A percentile compares a stretch with the other conserved stretches of the same genome.
phyloP scores from a whole-genome alignment of 768 basidiomycete genomes.

The Paxillus rubicundulus region DNA sequence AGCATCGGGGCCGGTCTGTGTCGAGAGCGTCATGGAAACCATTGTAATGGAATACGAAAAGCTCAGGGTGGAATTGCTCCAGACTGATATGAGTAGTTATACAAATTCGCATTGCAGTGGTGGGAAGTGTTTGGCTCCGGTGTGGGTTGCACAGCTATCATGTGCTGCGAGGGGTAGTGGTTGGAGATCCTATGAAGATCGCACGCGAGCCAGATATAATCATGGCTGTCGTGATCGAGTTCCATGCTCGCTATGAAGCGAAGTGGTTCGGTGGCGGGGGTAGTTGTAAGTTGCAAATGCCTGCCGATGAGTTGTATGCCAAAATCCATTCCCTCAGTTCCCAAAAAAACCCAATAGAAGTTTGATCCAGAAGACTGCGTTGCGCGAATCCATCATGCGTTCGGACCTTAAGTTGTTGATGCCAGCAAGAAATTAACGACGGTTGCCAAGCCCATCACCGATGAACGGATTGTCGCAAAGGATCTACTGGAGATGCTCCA shows the following conservation, averaged over 20 bases:
- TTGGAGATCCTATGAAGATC: conserved; percentile 26
- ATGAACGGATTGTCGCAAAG: conserved; percentile 32
- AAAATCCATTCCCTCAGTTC: conserved; percentile 16
- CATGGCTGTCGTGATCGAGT: conserved; percentile 19
- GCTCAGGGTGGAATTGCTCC: conserved; percentile 18
- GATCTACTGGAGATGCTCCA: conserved; percentile 29
- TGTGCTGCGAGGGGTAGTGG: conserved; percentile 18
- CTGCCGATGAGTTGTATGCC: conserved; percentile 14
- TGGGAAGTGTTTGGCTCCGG: conserved; percentile 8
- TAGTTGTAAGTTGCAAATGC: conserved; percentile 9
- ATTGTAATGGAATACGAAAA: conserved; percentile 20
- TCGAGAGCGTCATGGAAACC: conserved; percentile 15
- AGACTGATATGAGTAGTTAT: conserved; percentile 37
- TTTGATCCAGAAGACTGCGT: conserved; percentile 26
- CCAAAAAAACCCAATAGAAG: conserved; percentile 24
- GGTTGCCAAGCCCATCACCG: conserved; percentile 20
- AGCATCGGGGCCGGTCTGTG: conserved; percentile 7
- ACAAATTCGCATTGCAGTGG: conserved; percentile 18
- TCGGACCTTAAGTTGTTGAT: conserved; percentile 25
- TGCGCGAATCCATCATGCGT: conserved; percentile 27
- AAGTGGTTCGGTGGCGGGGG: conserved; percentile 3
- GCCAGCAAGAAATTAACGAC: conserved; percentile 30
- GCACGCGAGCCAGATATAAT: conserved; percentile 9
- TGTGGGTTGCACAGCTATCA: conserved; percentile 13
- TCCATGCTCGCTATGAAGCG: conserved; percentile 24